Evolutionary conservation across 176 grass and related monocot genomes (phyloP), one percentile per base, ranked within the genome.

Genomic region (Carex kokanica): DNA sequence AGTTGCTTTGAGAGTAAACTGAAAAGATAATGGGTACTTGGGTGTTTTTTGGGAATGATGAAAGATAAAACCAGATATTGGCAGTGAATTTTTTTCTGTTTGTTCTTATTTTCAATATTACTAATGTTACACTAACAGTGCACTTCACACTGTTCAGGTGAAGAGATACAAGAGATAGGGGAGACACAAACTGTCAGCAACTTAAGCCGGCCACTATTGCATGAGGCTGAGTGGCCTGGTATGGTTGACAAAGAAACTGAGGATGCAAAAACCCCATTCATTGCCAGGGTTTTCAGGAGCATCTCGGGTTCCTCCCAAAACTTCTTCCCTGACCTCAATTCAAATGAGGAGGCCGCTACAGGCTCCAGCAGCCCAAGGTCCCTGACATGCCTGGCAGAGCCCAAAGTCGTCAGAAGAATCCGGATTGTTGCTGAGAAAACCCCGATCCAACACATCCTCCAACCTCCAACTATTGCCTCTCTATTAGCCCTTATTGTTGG

Each of bases 161-260:
- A 82, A 16, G 80, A 67, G 43, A 82, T 67, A 25, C 80, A 82
- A 68, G 90, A 93, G 84, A 95, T 91, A 78, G 23, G 64, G 59
- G 82, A 82, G 60, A 24, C 8, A 7, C 59, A 83, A 34, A 85
- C 78, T 54, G 20, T 79, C 9, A 95, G 84, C 84, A 89, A 92
- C 78, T 88, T 90, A 74, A 98, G 92, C 69, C 83, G 91, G 20
- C 91, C 95, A 54, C 84, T 98, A 56, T 91, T 98, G 84, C 92
- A 98, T 24, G 95, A 98, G 65, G 95, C 95, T 0, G 95, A 98
- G 38, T 98, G 95, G 95, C 95, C 95, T 20, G 95, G 95, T 34
- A 95, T 98, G 91, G 91, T 64, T 16, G 95, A 98, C 59, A 98
- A 98, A 59, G 95, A 58, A 75, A 98, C 91, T 2, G 85, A 87